These are phyloP conservation scores for Sugiyamaella valdiviana DNA, from an alignment of 805 yeast species.

Conservation along the genomic window DNA sequence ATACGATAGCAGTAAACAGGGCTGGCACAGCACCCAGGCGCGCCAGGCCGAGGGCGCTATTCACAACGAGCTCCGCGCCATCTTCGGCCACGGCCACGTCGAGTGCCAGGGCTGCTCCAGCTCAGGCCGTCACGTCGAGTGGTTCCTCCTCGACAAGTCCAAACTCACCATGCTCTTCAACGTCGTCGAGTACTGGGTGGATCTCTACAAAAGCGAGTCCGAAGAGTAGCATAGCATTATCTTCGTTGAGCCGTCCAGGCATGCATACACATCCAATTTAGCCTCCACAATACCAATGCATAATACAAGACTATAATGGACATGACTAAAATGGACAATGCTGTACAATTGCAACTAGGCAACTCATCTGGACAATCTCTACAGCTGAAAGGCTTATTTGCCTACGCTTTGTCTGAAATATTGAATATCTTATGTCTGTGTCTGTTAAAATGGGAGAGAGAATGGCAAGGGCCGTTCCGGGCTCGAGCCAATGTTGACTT, in stretches of 20 bases:
- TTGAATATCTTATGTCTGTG: too few relatives aligned
- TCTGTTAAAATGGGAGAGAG: not conserved
- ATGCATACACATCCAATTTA: not conserved
- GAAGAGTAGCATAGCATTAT: not conserved
- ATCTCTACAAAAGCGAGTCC: constrained; percentile 4
- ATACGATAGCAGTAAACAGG: constrained; percentile 16
- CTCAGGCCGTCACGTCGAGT: constrained; percentile 24
- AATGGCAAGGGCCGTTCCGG: not conserved
- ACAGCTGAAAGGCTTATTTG: too few relatives aligned
- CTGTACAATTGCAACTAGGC: not conserved
- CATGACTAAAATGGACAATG: not conserved
- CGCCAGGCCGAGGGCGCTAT: constrained; percentile 20
- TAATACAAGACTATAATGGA: not conserved
- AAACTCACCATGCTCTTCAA: constrained; percentile 7
- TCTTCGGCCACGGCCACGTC: constrained; percentile 26
- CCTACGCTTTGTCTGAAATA: too few relatives aligned
- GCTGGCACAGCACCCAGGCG: constrained; percentile 26
- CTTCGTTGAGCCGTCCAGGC: not conserved
- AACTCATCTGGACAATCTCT: too few relatives aligned
- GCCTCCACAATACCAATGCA: not conserved
- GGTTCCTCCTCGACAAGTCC: constrained; percentile 24
- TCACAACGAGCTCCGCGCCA: constrained; percentile 19
- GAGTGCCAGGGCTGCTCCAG: constrained; percentile 26
- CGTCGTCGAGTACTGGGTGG: constrained; percentile 14
- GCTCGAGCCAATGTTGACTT: not conserved